These are phyloP conservation scores for Peronosclerospora sorghi DNA, from an alignment of 352 stramenopile species.

Conservation along the genomic window DNA sequence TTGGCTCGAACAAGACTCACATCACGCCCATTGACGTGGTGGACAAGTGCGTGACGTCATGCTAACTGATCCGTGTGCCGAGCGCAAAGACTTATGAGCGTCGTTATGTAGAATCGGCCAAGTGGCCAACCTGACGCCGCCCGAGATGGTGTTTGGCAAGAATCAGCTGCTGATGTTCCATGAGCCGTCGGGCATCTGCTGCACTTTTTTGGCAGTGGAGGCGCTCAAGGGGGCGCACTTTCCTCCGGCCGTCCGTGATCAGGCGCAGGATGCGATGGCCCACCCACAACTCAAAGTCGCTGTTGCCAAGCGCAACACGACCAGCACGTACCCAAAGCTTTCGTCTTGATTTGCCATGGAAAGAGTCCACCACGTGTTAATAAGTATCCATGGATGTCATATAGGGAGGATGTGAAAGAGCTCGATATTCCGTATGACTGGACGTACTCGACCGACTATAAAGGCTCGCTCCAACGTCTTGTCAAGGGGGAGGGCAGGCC, in stretches of 20 bases:
- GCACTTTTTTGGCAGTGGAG: slow-evolving; percentile 70
- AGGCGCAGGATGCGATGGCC: slow-evolving; percentile 35
- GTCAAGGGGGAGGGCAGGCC: slow-evolving; percentile 8
- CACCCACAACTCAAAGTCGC: slow-evolving; percentile 75
- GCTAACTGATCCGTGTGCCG: not conserved
- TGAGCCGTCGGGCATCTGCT: slow-evolving; percentile 51
- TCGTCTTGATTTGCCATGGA: not conserved
- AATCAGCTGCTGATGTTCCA: slow-evolving; percentile 74
- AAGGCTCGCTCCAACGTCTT: slow-evolving; percentile 54
- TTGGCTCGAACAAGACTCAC: slow-evolving; percentile 74
- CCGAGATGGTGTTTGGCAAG: slow-evolving; percentile 81
- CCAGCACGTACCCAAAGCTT: slow-evolving; percentile 36
- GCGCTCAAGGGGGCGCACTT: slow-evolving; percentile 71
- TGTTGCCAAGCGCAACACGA: slow-evolving; percentile 68
- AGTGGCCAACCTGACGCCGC: slow-evolving; percentile 55
- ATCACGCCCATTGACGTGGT: slow-evolving; percentile 68
- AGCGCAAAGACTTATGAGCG: not conserved
- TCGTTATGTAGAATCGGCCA: slow-evolving; percentile 32
- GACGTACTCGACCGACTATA: slow-evolving; percentile 80
- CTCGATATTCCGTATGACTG: slow-evolving; percentile 77
- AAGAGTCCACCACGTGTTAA: not conserved
- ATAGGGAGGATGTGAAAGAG: slow-evolving; percentile 72
- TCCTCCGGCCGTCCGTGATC: slow-evolving; percentile 27
- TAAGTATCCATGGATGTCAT: slow-evolving; percentile 1
- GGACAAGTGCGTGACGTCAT: slow-evolving; percentile 31